Percentiles rank a stretch among this genome's conserved stretches.
These are phyloP conservation scores for Tolypocladium tundrense DNA, from an alignment of 2,329 filamentous ascomycete species.

Conservation along the genomic window DNA sequence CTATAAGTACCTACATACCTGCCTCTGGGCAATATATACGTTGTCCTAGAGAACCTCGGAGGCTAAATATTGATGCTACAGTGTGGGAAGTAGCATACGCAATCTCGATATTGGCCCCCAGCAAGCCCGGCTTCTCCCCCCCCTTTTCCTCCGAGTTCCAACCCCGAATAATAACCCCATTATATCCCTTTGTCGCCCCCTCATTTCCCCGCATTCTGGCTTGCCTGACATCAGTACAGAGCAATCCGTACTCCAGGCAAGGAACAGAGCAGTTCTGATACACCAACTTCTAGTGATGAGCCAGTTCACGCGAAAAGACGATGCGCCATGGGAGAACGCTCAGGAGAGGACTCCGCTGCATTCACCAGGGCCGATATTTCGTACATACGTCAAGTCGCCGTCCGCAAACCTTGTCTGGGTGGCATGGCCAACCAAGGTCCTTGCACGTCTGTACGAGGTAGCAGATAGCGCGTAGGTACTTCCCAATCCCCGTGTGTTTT, in stretches of 20 bases:
- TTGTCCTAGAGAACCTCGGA: neutral
- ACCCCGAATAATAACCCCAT: neutral
- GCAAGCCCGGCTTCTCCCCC: neutral
- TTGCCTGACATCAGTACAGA: too few species aligned
- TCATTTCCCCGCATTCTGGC: too few species aligned
- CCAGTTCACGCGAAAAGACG: neutral
- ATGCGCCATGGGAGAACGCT: neutral
- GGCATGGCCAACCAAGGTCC: neutral
- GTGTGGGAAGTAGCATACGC: neutral
- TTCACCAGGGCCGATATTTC: neutral
- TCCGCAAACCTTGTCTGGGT: too few species aligned
- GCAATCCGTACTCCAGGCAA: too few species aligned
- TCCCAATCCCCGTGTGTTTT: neutral
- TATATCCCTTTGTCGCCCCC: neutral
- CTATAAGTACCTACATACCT: neutral
- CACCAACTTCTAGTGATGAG: neutral
- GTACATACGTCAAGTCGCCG: too few species aligned
- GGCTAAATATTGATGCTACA: neutral
- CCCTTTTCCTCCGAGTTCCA: neutral
- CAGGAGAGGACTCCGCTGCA: neutral
- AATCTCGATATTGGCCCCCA: neutral
- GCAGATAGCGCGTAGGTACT: neutral
- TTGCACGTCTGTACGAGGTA: neutral
- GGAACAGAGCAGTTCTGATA: too few species aligned
- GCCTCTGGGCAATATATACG: neutral